Evolutionary conservation across 192 early-diverging fungal species (phyloP), one percentile per base, ranked within the genome.

Genomic region (Irineochytrium annulatum): DNA sequence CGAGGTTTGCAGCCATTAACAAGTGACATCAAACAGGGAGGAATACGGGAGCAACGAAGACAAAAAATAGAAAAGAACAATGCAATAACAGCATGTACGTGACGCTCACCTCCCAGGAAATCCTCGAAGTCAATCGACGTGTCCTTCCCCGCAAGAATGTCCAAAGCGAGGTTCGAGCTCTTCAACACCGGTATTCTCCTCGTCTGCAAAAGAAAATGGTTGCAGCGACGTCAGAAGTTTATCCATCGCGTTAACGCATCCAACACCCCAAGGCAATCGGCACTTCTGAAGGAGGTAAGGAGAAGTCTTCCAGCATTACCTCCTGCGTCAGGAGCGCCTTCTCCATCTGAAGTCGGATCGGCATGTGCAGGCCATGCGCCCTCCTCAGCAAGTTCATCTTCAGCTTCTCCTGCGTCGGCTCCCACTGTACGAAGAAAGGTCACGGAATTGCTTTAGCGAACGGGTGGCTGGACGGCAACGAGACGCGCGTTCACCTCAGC

Each of bases 321-420:
- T 79, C 79, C 70, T 73, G 65, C 27, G 24, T 52, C 27, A 90
- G 82, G 3, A 92, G 63, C 45, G 72, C 78, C 51, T 85, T 78
- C 67, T 97, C 94, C 94, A 97, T 97, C 62, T 91, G 87, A 69
- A 92, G 75, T 62, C 89, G 86, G 66, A 98, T 77, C 30, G 94
- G 96, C n/a, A 89, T 89, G 65, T 95, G 91, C 52, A 93, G 73
- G 24, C 94, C 96, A 67, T 91, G 91, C 19, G 86, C 58, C 60
- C 83, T 78, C 43, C 90, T 85, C 46, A 87, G 84, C 84, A 95
- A 79, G 51, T 82, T 80, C 59, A 91, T 72, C 69, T 91, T 90
- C 28, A 91, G 77, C 60, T 88, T 79, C 44, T 81, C 71, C 72
- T 93, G 92, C 48, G 92, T 90, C 69, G 77, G 79, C 37, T 89